A percentile compares a stretch with the other conserved stretches of the same genome.
phyloP scores from a whole-genome alignment of 768 basidiomycete genomes.

The Bullera alba region DNA sequence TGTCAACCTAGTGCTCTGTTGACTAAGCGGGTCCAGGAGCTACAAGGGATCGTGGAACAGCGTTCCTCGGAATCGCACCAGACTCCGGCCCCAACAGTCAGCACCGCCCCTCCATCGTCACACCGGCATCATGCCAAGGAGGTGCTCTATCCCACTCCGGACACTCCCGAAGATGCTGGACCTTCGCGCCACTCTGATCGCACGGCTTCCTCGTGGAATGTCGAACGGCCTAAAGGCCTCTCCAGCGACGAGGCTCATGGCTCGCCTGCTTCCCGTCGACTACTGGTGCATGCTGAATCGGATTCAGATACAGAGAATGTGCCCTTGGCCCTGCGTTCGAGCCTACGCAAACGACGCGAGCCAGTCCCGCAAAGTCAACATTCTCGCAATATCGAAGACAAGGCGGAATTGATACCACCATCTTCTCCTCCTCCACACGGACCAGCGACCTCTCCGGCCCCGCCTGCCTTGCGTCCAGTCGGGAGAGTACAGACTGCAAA shows the following conservation, averaged over 20 bases:
- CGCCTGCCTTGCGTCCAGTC: no score
- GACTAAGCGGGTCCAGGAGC: constrained; percentile 20
- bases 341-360: no score
- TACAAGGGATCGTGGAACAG: constrained; percentile 9
- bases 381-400: constrained; percentile 1
- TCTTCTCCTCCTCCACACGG: constrained; percentile 24
- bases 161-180: not conserved
- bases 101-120: not conserved
- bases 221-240: not conserved
- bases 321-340: no score
- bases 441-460: no score
- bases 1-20: constrained; percentile 14
- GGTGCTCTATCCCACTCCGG: constrained; percentile 8
- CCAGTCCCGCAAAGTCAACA: constrained; percentile 8
- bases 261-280: no score
- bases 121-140: not conserved
- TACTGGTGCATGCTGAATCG: no score
- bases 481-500: no score
- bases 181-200: not conserved
- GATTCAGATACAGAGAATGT: no score
- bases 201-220: not conserved
- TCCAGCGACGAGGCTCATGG: constrained; percentile 6
- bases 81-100: not conserved
- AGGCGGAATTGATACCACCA: constrained; percentile 26
- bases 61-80: no score